Evolutionary conservation across 768 basidiomycete species (phyloP).

Genomic region (Tricholoma hemisulphureum): DNA sequence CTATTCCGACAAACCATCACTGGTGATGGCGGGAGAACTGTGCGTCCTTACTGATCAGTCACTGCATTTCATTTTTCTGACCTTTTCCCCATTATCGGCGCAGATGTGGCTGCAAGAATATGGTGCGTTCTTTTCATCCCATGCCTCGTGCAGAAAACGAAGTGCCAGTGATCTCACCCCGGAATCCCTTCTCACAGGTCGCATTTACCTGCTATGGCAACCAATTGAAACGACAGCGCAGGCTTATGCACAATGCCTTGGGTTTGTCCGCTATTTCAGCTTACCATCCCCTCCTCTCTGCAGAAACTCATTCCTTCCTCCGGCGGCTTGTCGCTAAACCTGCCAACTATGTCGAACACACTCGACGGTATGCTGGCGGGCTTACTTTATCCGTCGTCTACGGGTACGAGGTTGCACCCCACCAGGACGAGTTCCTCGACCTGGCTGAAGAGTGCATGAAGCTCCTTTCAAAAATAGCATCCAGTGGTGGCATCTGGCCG

Average conservation of each 20-base stretch:
- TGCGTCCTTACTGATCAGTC: slow-evolving; percentile 34
- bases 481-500: slow-evolving; percentile 48
- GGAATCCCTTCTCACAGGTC: slow-evolving; percentile 33
- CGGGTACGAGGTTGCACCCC: slow-evolving; percentile 47
- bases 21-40: slow-evolving; percentile 72
- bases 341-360: slow-evolving; percentile 33
- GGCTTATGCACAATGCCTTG: slow-evolving; percentile 64
- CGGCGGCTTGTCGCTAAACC: slow-evolving; percentile 50
- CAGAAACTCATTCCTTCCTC: slow-evolving; percentile 58
- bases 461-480: slow-evolving; percentile 42
- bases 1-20: slow-evolving; percentile 70
- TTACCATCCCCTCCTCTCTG: slow-evolving; percentile 58
- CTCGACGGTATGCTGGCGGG: slow-evolving; percentile 56
- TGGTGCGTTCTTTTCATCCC: slow-evolving; percentile 39
- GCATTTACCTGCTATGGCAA: slow-evolving; percentile 70
- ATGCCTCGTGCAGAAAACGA: not conserved
- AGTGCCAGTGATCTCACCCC: not conserved
- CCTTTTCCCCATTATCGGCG: slow-evolving; percentile 13
- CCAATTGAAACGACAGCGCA: slow-evolving; percentile 61
- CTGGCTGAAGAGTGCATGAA: slow-evolving; percentile 44
- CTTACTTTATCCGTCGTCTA: slow-evolving; percentile 60
- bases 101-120: slow-evolving; percentile 64
- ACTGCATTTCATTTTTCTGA: slow-evolving; percentile 5
- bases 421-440: slow-evolving; percentile 38
- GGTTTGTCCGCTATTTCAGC: slow-evolving; percentile 48